These are phyloP conservation scores for Casuarina equisetifolia DNA, from an alignment of 306 rosid genomes.

Conservation along the genomic window DNA sequence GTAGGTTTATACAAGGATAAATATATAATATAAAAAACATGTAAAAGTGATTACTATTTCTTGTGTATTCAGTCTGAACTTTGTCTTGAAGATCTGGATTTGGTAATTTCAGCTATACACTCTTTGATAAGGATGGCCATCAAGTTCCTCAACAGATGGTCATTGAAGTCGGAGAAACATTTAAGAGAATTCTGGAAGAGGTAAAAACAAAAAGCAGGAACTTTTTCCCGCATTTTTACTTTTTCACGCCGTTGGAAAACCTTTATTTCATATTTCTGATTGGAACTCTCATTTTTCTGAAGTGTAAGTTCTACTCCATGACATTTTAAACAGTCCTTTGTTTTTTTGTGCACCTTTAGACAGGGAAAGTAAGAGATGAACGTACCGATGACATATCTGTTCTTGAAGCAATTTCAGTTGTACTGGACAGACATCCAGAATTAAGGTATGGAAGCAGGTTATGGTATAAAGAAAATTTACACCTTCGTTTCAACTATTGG, in stretches of 20 bases:
- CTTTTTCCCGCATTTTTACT: neutral
- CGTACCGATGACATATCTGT: conserved; percentile 63
- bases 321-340: conserved; percentile 22
- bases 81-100: conserved; percentile 13
- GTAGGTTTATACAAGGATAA: too few relatives aligned
- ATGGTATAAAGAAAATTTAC: neutral
- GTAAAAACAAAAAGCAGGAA: conserved; percentile 27
- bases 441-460: conserved; percentile 40
- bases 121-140: conserved; percentile 58
- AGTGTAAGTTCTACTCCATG: neutral
- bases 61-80: neutral
- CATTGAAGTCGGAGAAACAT: conserved; percentile 65
- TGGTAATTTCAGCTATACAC: conserved; percentile 59
- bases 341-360: conserved; percentile 38
- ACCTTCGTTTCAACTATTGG: conserved; percentile 17
- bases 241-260: neutral
- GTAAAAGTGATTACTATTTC: neutral
- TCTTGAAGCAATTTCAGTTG: conserved; percentile 58
- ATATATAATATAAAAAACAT: neutral
- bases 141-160: conserved; percentile 76
- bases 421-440: conserved; percentile 59
- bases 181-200: conserved; percentile 66
- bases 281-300: neutral
- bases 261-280: neutral
- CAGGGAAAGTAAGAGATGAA: conserved; percentile 70